These are phyloP conservation scores for Ajuga chamaepitys DNA, from an alignment of 257 asterid genomes.

Conservation along the genomic window DNA sequence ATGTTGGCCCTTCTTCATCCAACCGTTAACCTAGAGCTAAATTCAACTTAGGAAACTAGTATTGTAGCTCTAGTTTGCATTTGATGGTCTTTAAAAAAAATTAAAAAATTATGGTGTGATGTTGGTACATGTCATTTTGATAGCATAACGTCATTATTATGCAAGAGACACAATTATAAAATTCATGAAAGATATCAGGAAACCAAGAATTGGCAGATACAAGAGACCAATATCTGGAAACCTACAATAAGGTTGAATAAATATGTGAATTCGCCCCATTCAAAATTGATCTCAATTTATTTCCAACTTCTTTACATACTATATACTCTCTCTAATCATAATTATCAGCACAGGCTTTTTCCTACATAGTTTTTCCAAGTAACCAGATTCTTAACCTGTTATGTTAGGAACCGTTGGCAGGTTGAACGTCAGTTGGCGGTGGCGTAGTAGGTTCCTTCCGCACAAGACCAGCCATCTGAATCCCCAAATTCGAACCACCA, in stretches of 20 bases:
- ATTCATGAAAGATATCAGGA: too few species aligned
- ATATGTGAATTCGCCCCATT: neutral
- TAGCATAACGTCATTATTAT: too few species aligned
- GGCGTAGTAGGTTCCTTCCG: conserved; percentile 28
- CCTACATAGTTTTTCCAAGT: neutral
- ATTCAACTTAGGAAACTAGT: too few species aligned
- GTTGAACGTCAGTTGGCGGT: conserved; percentile 13
- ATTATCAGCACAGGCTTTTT: neutral
- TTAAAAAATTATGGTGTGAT: too few species aligned
- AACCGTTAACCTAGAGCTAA: too few species aligned
- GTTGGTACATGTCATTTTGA: too few species aligned
- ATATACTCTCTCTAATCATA: neutral
- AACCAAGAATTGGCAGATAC: too few species aligned
- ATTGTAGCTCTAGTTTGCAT: too few species aligned
- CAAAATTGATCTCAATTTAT: neutral
- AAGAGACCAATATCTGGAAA: too few species aligned
- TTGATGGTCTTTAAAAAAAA: too few species aligned
- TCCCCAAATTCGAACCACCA: conserved; percentile 27
- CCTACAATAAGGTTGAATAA: neutral
- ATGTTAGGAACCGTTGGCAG: conserved; percentile 14
- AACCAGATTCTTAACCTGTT: neutral
- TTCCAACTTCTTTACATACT: neutral
- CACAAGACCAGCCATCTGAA: conserved; percentile 38
- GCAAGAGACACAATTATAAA: too few species aligned
- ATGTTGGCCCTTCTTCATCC: too few species aligned